phyloP scores from a whole-genome alignment of 345 rosid genomes.

The Euphorbia lathyris region DNA sequence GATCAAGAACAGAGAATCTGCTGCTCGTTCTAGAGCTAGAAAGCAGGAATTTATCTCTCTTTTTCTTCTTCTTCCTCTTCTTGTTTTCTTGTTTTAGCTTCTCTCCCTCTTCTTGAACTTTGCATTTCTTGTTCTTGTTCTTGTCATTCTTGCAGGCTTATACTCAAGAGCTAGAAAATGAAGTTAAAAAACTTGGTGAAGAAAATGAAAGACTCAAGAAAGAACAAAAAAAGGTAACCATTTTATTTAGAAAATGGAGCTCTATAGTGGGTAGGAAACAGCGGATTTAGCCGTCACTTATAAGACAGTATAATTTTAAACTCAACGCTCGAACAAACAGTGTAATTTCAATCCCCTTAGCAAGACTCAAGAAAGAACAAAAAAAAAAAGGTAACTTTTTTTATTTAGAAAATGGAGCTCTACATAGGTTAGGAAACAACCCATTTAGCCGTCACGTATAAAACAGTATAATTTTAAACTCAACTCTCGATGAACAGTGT shows the following conservation, averaged over 20 bases:
- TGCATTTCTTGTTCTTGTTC: background rate
- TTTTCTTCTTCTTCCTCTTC: background rate
- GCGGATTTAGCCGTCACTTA: background rate
- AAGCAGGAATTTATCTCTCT: conserved; percentile 51
- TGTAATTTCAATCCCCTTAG: too few relatives aligned
- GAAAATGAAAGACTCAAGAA: conserved; percentile 66
- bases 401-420: background rate
- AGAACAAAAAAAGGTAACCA: conserved; percentile 57
- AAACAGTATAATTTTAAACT: background rate
- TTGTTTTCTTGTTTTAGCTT: background rate
- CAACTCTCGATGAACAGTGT: too few relatives aligned
- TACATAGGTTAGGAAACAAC: too few relatives aligned
- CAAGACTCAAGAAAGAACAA: conserved; percentile 53
- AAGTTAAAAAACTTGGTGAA: conserved; percentile 44
- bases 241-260: background rate
- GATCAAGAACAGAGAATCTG: conserved; percentile 88
- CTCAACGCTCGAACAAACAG: too few relatives aligned
- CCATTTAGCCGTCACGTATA: background rate
- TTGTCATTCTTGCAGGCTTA: conserved; percentile 53
- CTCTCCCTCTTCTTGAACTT: background rate
- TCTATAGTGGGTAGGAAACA: background rate
- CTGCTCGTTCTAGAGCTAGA: conserved; percentile 83
- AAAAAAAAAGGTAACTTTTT: conserved; percentile 55
- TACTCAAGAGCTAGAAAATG: conserved; percentile 56
- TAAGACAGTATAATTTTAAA: background rate